These are phyloP conservation scores for Hemileccinum rubropunctum DNA, from an alignment of 768 basidiomycete species.

Conservation along the genomic window DNA sequence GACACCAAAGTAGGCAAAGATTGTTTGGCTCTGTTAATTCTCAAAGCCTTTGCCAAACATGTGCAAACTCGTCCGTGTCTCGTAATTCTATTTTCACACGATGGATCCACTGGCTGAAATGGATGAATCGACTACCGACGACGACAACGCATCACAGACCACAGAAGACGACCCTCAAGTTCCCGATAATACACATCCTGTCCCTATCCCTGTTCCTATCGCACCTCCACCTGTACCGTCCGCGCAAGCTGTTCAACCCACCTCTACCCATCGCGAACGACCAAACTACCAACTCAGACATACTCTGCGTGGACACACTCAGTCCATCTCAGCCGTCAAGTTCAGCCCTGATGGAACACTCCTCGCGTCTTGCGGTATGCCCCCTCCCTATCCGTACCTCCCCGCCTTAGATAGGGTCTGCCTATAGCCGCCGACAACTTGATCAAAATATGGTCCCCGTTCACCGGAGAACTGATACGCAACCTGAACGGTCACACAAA, in stretches of 20 bases:
- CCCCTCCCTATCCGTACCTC: background rate
- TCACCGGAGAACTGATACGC: constrained; percentile 72
- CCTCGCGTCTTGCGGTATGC: constrained; percentile 85
- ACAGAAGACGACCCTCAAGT: constrained; percentile 84
- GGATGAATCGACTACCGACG: constrained; percentile 50
- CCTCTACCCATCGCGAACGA: constrained; percentile 37
- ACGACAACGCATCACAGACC: constrained; percentile 74
- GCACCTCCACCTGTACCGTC: constrained; percentile 31
- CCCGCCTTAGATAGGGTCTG: background rate
- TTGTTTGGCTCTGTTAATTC: constrained; percentile 25
- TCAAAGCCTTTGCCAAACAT: constrained; percentile 24
- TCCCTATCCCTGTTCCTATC: constrained; percentile 36
- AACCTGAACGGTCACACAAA: constrained; percentile 73
- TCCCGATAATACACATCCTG: constrained; percentile 53
- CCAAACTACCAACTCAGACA: constrained; percentile 72
- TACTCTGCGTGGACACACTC: constrained; percentile 72
- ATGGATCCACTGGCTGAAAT: constrained; percentile 23
- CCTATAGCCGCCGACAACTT: constrained; percentile 70
- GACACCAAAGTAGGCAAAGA: background rate
- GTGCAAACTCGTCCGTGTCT: constrained; percentile 17
- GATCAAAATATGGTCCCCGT: constrained; percentile 82
- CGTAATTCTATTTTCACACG: background rate
- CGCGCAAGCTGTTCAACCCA: constrained; percentile 32
- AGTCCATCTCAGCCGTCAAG: constrained; percentile 84
- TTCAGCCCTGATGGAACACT: constrained; percentile 87